Conservation (phyloP, 768 basidiomycete genomes). For the Steccherinum ochraceum region DNA sequence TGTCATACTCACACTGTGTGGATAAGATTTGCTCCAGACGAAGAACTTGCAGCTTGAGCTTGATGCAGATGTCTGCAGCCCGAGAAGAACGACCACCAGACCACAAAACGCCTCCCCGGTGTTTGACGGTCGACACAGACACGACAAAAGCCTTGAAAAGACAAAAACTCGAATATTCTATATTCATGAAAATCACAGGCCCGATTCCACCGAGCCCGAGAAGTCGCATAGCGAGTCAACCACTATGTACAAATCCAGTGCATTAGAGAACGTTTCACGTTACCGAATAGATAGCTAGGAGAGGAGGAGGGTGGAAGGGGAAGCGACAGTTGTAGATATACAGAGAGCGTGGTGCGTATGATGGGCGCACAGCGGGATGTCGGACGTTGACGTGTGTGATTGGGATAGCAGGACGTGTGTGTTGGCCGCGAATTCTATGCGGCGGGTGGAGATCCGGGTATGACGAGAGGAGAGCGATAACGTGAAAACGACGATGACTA, state of each 20-base stretch:
- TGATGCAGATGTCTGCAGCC: too few relatives aligned
- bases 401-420: too few relatives aligned
- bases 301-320: too few relatives aligned
- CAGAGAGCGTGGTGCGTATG: neutral
- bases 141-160: neutral
- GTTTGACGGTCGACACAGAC: neutral
- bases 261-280: neutral
- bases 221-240: neutral
- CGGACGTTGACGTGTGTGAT: neutral
- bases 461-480: too few relatives aligned
- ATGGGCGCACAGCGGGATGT: neutral
- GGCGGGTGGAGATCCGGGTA: too few relatives aligned
- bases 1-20: neutral
- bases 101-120: neutral
- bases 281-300: neutral
- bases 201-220: neutral
- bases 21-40: too few relatives aligned
- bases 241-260: neutral
- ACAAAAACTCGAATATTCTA: neutral
- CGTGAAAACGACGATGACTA: neutral
- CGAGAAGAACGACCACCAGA: neutral
- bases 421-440: too few relatives aligned
- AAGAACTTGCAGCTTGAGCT: too few relatives aligned
- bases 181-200: neutral
- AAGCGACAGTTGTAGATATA: neutral